Evolutionary conservation across 306 rosid genomes (phyloP), one percentile per base, ranked within the genome.

Genomic region (Fragaria iinumae): DNA sequence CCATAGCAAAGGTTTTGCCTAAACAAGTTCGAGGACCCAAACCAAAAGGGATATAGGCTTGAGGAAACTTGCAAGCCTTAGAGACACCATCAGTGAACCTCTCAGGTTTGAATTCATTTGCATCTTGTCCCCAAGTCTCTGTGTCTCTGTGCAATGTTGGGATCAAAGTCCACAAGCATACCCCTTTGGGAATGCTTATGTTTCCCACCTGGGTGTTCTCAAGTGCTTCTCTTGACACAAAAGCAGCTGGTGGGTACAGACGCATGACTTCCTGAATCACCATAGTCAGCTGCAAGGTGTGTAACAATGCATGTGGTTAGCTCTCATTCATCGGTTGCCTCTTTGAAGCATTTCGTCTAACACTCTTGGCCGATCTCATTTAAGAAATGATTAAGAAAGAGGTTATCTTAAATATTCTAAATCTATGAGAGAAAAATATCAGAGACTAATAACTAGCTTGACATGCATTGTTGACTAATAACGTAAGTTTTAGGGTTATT

Each of bases 181-280:
- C 91, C 0, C 97, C 97, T 73, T 92, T 89, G 0, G 99, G 99
- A 57, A 95, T 78, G 16, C 32, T 27, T 1, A 95, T 72, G 85
- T 81, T 79, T 38, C 99, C 97, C 1, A 95, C 66, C 63, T 84
- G 83, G 4, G 86, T 87, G 12, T 95, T 96, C 39, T 80, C 90
- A 4, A 90, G 85, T 65, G 97, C 91, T 80, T 95, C 99, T 80
- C 99, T 88, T 25, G 99, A 89, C 45, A 95, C 99, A 55, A 95
- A 92, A 6, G 97, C 93, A 10, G 91, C 99, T 6, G 97, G 96
- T 27, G 99, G 97, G 56, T 95, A 95, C 57, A 95, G 76, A 18
- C 99, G 96, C 48, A 95, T 32, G 64, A 80, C 89, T 78, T 95
- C 99, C 25, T 91, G 92, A 69, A 95, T 85, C 88, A 95, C 99